These are phyloP conservation scores for Fraxinus floribunda DNA, from an alignment of 305 asterid species.

Conservation along the genomic window DNA sequence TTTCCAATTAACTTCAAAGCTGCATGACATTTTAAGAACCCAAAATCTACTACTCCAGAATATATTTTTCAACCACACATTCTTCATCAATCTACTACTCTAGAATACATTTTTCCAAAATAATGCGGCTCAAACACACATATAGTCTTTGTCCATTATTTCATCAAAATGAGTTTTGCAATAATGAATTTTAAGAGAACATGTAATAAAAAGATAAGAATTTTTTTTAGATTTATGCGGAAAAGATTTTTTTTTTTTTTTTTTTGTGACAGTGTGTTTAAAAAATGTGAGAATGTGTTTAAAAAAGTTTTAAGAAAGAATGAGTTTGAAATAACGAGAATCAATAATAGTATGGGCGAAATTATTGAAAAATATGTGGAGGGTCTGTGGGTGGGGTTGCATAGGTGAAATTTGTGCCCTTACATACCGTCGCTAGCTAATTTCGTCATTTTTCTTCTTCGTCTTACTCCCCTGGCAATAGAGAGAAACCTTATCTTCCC, in stretches of 20 bases:
- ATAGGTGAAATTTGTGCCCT: not conserved
- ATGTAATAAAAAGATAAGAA: too few relatives aligned
- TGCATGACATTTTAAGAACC: not conserved
- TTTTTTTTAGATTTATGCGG: too few relatives aligned
- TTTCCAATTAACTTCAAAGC: not conserved
- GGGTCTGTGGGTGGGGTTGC: not conserved
- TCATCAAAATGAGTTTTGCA: too few relatives aligned
- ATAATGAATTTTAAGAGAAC: too few relatives aligned
- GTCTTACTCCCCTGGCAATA: slow-evolving; percentile 13
- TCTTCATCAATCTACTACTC: too few relatives aligned
- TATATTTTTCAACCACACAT: too few relatives aligned
- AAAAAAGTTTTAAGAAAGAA: too few relatives aligned
- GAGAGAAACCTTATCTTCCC: slow-evolving; percentile 31
- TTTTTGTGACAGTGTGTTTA: too few relatives aligned
- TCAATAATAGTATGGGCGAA: not conserved
- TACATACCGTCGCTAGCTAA: not conserved
- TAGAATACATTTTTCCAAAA: too few relatives aligned
- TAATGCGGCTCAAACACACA: not conserved
- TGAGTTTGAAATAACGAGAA: not conserved
- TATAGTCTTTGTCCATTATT: too few relatives aligned
- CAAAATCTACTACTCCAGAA: not conserved
- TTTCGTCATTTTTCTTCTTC: not conserved
- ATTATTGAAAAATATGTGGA: not conserved
- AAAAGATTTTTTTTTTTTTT: too few relatives aligned
- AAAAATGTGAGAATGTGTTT: too few relatives aligned